A percentile compares a stretch with the other conserved stretches of the same genome.
These are phyloP conservation scores for Vanilla planifolia DNA, from an alignment of 106 monocot species.

Conservation along the genomic window DNA sequence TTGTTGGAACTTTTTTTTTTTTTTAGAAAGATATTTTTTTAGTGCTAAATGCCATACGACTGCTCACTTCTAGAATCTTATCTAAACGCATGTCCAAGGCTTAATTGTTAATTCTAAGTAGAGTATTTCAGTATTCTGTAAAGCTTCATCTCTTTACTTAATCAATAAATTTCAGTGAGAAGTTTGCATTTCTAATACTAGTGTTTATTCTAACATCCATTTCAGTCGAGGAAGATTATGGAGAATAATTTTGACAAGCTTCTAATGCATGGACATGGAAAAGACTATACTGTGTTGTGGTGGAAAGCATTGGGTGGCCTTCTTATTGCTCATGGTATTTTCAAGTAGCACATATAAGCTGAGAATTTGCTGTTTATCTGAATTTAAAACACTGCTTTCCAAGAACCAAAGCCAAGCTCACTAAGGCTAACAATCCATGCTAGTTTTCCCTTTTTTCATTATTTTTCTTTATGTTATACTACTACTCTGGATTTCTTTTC, in stretches of 20 bases:
- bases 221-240: conserved; percentile 73
- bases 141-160: background rate
- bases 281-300: conserved; percentile 72
- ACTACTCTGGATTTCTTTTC: background rate
- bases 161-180: background rate
- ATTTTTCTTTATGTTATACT: background rate
- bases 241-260: conserved; percentile 80
- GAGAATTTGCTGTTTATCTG: background rate
- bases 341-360: background rate
- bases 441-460: background rate
- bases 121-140: no score
- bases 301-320: conserved; percentile 88
- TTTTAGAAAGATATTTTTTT: no score
- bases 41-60: no score
- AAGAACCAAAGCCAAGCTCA: background rate
- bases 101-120: no score
- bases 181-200: conserved; percentile 9
- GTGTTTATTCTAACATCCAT: conserved; percentile 8
- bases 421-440: background rate
- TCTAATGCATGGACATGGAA: conserved; percentile 78
- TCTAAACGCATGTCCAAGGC: no score
- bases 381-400: background rate
- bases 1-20: no score
- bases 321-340: conserved; percentile 66
- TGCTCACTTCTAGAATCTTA: no score